These are phyloP conservation scores for Populus hybrid DNA, from an alignment of 441 rosid genomes.

Conservation along the genomic window DNA sequence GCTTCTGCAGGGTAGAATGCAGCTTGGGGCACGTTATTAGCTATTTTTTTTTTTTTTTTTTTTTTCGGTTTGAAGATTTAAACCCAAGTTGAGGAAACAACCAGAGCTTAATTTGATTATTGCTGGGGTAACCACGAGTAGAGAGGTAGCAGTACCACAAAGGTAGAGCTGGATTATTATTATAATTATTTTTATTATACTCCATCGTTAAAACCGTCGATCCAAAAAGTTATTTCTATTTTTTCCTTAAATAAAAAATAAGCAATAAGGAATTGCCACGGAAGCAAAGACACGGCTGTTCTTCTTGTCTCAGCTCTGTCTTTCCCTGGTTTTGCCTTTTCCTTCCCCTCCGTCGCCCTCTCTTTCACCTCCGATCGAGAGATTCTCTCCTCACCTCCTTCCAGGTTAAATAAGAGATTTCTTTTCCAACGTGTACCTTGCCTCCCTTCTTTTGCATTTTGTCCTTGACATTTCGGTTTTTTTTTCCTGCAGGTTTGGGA, in stretches of 20 bases:
- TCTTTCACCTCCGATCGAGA: not conserved
- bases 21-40: too few relatives aligned
- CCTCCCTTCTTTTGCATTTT: not conserved
- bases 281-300: not conserved
- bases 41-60: too few relatives aligned
- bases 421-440: not conserved
- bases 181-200: not conserved
- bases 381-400: not conserved
- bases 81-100: too few relatives aligned
- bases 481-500: not conserved
- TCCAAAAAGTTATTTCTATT: not conserved
- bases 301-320: not conserved
- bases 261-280: not conserved
- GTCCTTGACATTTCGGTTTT: not conserved
- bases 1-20: too few relatives aligned
- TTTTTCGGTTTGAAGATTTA: too few relatives aligned
- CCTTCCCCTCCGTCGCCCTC: not conserved
- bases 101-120: too few relatives aligned
- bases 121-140: too few relatives aligned
- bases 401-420: not conserved
- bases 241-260: too few relatives aligned
- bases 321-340: not conserved
- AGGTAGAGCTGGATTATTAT: too few relatives aligned
- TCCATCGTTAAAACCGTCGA: not conserved
- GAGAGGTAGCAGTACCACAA: too few relatives aligned